phyloP scores from a whole-genome alignment of 208 protist species.

The Acanthamoeba triangularis region DNA sequence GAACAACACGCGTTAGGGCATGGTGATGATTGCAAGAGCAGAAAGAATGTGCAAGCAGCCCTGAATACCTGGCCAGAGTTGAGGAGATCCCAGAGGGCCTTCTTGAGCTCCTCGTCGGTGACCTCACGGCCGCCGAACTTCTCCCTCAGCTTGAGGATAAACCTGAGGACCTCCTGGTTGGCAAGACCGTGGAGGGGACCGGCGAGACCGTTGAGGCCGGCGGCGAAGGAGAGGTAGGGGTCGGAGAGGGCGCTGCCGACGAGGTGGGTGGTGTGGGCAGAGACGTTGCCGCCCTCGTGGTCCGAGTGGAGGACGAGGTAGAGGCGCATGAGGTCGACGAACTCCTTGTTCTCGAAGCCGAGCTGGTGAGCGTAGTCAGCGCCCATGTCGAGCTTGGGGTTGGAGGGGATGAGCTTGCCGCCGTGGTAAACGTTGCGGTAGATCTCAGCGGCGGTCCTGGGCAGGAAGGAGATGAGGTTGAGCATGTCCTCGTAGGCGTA shows the following conservation, averaged over 20 bases:
- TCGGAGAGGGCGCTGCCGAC: slow-evolving; percentile 98
- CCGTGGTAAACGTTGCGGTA: slow-evolving; percentile 94
- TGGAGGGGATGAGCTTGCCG: slow-evolving; percentile 79
- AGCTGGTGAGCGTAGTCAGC: slow-evolving; percentile 97
- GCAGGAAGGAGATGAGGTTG: slow-evolving; percentile 94
- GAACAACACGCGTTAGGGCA: too few species aligned
- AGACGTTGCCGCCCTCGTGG: slow-evolving; percentile 97
- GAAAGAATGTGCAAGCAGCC: slow-evolving; percentile 40
- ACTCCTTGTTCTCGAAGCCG: slow-evolving; percentile 94
- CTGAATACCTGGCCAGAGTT: slow-evolving; percentile 90
- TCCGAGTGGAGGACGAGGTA: slow-evolving; percentile 97
- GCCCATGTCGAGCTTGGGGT: slow-evolving; percentile 95
- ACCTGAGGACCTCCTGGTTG: slow-evolving; percentile 98
- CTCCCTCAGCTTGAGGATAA: slow-evolving; percentile 83
- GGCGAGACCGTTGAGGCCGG: slow-evolving; percentile 97
- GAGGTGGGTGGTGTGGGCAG: slow-evolving; percentile 98
- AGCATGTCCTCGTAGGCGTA: slow-evolving; percentile 96
- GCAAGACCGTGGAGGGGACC: slow-evolving; percentile 98
- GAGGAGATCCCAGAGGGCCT: slow-evolving; percentile 95
- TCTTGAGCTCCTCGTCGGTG: slow-evolving; percentile 92
- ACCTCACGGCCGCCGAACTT: slow-evolving; percentile 79
- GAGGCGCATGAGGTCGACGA: slow-evolving; percentile 98
- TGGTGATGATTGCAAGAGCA: not conserved
- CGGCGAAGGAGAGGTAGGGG: slow-evolving; percentile 97
- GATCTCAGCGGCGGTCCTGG: slow-evolving; percentile 95